Evolutionary conservation across 345 rosid species (phyloP).

Genomic region (Psidium friedrichsthalianum): DNA sequence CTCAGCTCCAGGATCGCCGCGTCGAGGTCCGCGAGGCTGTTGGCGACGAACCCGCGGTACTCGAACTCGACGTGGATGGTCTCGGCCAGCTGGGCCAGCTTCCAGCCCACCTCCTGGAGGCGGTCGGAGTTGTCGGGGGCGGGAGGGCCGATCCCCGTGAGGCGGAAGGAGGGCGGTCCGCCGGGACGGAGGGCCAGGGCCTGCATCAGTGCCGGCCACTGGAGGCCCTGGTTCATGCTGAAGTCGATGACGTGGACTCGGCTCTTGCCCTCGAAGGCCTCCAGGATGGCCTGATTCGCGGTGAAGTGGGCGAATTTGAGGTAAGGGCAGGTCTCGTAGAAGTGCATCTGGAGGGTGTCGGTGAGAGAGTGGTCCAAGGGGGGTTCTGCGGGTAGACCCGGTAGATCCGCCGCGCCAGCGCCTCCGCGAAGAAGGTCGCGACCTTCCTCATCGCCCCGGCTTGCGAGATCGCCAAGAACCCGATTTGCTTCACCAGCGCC

Average conservation of each 20-base stretch:
- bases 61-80: slow-evolving; percentile 59
- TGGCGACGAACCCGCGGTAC: slow-evolving; percentile 67
- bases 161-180: slow-evolving; percentile 64
- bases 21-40: slow-evolving; percentile 70
- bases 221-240: slow-evolving; percentile 62
- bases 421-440: slow-evolving; percentile 77
- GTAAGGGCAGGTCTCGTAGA: slow-evolving; percentile 80
- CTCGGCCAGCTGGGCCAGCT: slow-evolving; percentile 66
- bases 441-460: slow-evolving; percentile 74
- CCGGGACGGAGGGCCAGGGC: slow-evolving; percentile 67
- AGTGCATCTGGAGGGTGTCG: slow-evolving; percentile 70
- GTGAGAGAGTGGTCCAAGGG: slow-evolving; percentile 35
- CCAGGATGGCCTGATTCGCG: slow-evolving; percentile 76
- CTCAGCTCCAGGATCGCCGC: slow-evolving; percentile 60
- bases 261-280: slow-evolving; percentile 54
- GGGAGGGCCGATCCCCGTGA: slow-evolving; percentile 83
- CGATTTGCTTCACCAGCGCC: slow-evolving; percentile 59
- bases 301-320: slow-evolving; percentile 82
- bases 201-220: slow-evolving; percentile 89
- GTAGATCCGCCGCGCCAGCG: slow-evolving; percentile 63
- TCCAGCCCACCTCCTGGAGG: slow-evolving; percentile 67
- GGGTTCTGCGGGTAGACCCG: slow-evolving; percentile 23
- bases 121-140: slow-evolving; percentile 43
- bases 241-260: slow-evolving; percentile 69
- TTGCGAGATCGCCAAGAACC: slow-evolving; percentile 45